Base-by-base conservation (phyloP, 306 rosid genomes). In the Castanea sativa region DNA sequence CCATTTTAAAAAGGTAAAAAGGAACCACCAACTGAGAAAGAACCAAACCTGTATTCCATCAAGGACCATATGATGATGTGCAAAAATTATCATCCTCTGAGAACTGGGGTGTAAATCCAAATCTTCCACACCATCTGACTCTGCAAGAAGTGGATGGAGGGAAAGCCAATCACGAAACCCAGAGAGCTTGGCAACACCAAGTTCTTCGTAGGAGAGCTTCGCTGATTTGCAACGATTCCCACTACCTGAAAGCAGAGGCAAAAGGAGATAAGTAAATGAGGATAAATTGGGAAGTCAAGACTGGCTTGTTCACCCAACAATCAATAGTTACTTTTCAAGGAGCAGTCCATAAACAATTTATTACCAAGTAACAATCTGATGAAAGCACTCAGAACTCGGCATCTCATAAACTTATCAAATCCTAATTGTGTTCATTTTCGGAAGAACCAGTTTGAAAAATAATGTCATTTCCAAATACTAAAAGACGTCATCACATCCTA, bases 61-160 rank as follows among this genome's bases (percentile, higher is more conserved):
- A 80, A 94, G 99, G 69, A 92, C 99, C 85, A 84, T 92, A 83
- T 85, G 97, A 80, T 94, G 97, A 90, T 94, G 99, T 56, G 91
- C 97, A 91, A 94, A 94, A 81, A 94, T 85, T 73, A 94, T 85
- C 97, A 91, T 94, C 86, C 92, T 94, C 21, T 87, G 89, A 80
- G 95, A 86, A 76, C 73, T 80, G 6, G 73, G 81, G 76, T 65
- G 79, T 20, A 71, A 69, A 72, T 88, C 89, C 72, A 83, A 79
- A 70, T 83, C 87, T 75, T 56, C 55, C 41, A 55, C 83, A 81
- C 73, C 87, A 76, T 91, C 92, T 65, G 88, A 78, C 77, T 88
- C 92, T 13, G 82, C 89, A 80, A 84, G 58, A 73, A 94, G 84
- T 78, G 97, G 91, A 87, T 94, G 99, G 82, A 92, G 85, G 60